These are phyloP conservation scores for Rhodocollybia butyracea DNA, from an alignment of 768 basidiomycete genomes.

Conservation along the genomic window DNA sequence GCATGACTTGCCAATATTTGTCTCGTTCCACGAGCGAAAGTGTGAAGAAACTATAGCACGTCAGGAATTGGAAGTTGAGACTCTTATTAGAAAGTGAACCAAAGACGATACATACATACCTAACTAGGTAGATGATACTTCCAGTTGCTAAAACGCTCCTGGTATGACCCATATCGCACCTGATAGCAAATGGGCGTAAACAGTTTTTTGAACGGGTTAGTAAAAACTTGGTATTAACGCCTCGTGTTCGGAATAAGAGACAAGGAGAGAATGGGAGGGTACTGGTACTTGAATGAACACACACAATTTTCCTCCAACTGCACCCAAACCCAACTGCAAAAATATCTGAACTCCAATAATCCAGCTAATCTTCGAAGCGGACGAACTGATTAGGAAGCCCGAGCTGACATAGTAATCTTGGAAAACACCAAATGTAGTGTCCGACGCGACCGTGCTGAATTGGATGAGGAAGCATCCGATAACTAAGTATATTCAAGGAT, in stretches of 20 bases:
- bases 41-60: not conserved
- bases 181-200: not conserved
- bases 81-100: not conserved
- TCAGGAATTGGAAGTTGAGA: not conserved
- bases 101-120: too few species aligned
- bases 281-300: not conserved
- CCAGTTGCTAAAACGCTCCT: not conserved
- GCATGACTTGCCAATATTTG: slow-evolving; percentile 4
- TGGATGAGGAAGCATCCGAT: slow-evolving; percentile 5
- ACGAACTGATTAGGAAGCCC: slow-evolving; percentile 1
- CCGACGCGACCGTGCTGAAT: slow-evolving; percentile 3
- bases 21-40: not conserved
- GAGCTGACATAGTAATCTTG: slow-evolving; percentile 6
- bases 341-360: slow-evolving; percentile 1
- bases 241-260: too few species aligned
- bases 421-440: slow-evolving; percentile 3
- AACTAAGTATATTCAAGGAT: not conserved
- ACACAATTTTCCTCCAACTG: not conserved
- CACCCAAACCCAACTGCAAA: slow-evolving; percentile 5
- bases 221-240: too few species aligned
- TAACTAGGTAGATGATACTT: not conserved
- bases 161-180: slow-evolving; percentile 5
- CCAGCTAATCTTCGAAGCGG: slow-evolving; percentile 2
- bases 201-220: too few species aligned
- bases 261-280: too few species aligned